Conservation (phyloP, 108 stramenopile species). For the Conticribra guillardii region DNA sequence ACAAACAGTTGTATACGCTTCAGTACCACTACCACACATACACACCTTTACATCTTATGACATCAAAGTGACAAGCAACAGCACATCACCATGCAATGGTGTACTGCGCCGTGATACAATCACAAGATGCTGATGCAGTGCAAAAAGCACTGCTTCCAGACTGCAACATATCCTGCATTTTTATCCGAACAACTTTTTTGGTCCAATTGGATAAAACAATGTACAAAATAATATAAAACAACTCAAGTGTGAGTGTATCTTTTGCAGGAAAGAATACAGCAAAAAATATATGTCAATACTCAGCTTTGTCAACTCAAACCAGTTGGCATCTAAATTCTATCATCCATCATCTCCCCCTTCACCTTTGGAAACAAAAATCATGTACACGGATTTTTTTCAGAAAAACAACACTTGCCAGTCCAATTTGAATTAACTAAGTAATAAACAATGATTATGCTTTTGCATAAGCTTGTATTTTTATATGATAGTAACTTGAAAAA, state of each 20-base stretch:
- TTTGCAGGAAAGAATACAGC: background rate
- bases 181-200: slow-evolving; percentile 36
- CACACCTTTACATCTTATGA: background rate
- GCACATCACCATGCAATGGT: no score
- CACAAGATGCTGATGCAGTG: slow-evolving; percentile 41
- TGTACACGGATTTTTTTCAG: no score
- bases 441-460: no score
- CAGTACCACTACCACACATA: slow-evolving; percentile 12
- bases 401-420: no score
- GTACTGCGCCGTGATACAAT: slow-evolving; percentile 46
- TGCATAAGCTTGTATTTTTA: no score
- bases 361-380: no score
- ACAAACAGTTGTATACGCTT: slow-evolving; percentile 23
- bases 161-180: slow-evolving; percentile 33
- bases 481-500: no score
- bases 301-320: slow-evolving; percentile 26
- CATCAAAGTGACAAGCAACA: slow-evolving; percentile 32
- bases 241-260: background rate
- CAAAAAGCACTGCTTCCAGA: slow-evolving; percentile 44
- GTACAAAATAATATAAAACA: background rate
- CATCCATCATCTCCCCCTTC: slow-evolving; percentile 11
- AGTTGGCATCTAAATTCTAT: slow-evolving; percentile 37
- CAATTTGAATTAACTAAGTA: no score
- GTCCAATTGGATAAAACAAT: background rate
- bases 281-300: no score